Evolutionary conservation across 352 stramenopile genomes (phyloP), one percentile per base, ranked within the genome.

Genomic region (Globisporangium recalcitrans): DNA sequence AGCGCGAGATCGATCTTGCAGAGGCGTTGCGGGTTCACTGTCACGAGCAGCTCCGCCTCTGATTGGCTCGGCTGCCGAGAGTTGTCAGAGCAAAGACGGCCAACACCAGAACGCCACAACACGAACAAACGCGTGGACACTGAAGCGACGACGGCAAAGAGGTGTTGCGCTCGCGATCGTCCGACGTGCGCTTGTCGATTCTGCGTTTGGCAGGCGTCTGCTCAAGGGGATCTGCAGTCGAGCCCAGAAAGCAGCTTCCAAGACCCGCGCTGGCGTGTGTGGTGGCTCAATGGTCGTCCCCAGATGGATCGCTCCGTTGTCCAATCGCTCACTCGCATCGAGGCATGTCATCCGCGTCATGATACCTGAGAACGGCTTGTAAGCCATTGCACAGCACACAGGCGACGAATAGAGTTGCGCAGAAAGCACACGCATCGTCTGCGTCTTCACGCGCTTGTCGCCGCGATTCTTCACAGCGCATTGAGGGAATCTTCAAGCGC

Each of bases 101-200:
- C 47, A 53, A 32, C 47, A 53, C 47, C 47, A 53, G 47, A 53
- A 49, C 42, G 42, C 42, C 42, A 26, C 42, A n/a, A 47, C 16
- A 47, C 40, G 21, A 46, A 16, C 38, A 21, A 46, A 49, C 42
- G 7, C 42, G 42, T 49, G 42, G n/a, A 53, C 22, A 52, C 31
- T 34, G 24, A 31, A 34, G 24, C 22, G 26, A 34, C 27, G 5
- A 5, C 27, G 22, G 24, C 10, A 14, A 14, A n/a, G 19, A 5
- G 46, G 24, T 34, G 11, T 10, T 8, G 24, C 38, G 38, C 38
- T 26, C 8, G 42, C 42, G 42, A 16, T 49, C 42, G 42, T 49
- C 42, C 42, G 42, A 49, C 42, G 42, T 46, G 16, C 21, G 2
- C 38, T 40, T 2, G 11, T 40, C 34, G 34, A 40, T 40, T 40